A percentile compares a stretch with the other conserved stretches of the same genome.
Evolutionary conservation across 176 grass and related monocot species (phyloP).

Genomic region (Avena atlantica): DNA sequence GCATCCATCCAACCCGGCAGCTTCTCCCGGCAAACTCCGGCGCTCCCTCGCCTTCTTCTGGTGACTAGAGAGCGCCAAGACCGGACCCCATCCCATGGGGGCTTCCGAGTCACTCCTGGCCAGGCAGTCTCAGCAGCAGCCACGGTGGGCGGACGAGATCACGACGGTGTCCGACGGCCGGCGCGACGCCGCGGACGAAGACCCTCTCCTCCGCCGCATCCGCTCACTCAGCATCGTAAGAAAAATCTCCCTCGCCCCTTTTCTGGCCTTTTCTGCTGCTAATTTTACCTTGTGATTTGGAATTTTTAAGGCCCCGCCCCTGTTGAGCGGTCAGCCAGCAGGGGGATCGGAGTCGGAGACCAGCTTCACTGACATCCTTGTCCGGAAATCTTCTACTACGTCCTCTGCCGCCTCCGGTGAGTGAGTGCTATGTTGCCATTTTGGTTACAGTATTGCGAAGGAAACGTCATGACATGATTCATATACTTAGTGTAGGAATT

Average conservation of each 20-base stretch:
- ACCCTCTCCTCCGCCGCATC: constrained; percentile 62
- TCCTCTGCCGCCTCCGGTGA: constrained; percentile 44
- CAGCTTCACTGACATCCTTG: constrained; percentile 75
- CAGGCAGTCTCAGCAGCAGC: constrained; percentile 38
- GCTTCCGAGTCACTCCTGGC: constrained; percentile 60
- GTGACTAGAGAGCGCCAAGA: not conserved
- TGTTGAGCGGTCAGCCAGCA: constrained; percentile 51
- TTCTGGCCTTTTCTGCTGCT: not conserved
- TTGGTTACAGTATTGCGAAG: not conserved
- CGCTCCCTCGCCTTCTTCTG: not conserved
- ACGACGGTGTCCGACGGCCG: constrained; percentile 65
- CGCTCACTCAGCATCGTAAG: constrained; percentile 61
- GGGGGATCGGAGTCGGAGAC: constrained; percentile 52
- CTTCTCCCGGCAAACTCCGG: not conserved
- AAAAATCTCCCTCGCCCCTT: not conserved
- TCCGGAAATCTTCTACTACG: constrained; percentile 60
- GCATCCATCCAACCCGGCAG: not conserved
- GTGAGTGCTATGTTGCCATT: not conserved
- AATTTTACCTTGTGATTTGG: constrained; percentile 10
- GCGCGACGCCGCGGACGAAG: constrained; percentile 39
- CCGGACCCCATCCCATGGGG: constrained; percentile 38
- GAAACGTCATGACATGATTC: not conserved
- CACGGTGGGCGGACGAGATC: constrained; percentile 71
- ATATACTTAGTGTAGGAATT: not conserved
- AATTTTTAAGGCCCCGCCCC: constrained; percentile 59